phyloP scores from a whole-genome alignment of 495 filamentous ascomycete species.

The Glarea lozoyensis region DNA sequence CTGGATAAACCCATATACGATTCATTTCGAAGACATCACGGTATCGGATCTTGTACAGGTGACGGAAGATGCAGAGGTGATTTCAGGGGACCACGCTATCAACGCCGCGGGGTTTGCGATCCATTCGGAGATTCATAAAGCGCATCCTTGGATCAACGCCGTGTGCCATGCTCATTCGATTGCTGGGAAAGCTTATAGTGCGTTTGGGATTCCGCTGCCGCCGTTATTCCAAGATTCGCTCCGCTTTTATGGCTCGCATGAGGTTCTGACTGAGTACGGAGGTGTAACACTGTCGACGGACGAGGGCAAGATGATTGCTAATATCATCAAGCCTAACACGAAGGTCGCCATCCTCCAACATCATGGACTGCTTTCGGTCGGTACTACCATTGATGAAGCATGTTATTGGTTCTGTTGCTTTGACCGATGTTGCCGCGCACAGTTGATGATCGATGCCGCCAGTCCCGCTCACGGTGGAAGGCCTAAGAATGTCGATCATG shows the following conservation, averaged over 20 bases:
- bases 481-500: too few relatives aligned
- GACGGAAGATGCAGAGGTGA: not conserved
- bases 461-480: slow-evolving; percentile 25
- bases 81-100: slow-evolving; percentile 29
- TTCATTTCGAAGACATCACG: slow-evolving; percentile 46
- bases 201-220: slow-evolving; percentile 44
- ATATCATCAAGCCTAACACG: slow-evolving; percentile 21
- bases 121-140: slow-evolving; percentile 48
- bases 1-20: slow-evolving; percentile 52
- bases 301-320: slow-evolving; percentile 42
- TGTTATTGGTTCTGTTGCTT: slow-evolving; percentile 42
- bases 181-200: slow-evolving; percentile 43
- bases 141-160: slow-evolving; percentile 41
- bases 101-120: slow-evolving; percentile 68
- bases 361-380: slow-evolving; percentile 46
- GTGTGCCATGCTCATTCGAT: slow-evolving; percentile 46
- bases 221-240: slow-evolving; percentile 52
- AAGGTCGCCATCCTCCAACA: slow-evolving; percentile 39
- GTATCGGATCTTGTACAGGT: slow-evolving; percentile 48
- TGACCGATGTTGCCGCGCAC: slow-evolving; percentile 41
- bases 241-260: slow-evolving; percentile 39
- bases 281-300: slow-evolving; percentile 44
- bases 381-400: slow-evolving; percentile 45
- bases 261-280: slow-evolving; percentile 45
- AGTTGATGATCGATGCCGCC: slow-evolving; percentile 42